These are phyloP conservation scores for Globisporangium carolinianum DNA, from an alignment of 352 stramenopile genomes.

Conservation along the genomic window DNA sequence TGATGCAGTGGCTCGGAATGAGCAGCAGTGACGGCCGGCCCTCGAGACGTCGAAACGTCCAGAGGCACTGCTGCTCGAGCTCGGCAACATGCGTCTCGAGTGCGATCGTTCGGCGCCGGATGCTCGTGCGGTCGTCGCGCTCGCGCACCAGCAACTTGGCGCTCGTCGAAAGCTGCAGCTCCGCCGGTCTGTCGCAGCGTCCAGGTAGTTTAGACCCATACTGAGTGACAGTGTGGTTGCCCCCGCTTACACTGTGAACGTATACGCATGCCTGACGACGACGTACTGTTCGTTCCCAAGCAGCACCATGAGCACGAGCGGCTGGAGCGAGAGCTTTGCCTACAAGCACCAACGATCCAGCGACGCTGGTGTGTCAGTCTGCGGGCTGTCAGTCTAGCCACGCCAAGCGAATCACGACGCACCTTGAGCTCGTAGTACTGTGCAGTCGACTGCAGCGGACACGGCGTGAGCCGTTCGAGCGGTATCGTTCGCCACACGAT, in stretches of 20 bases:
- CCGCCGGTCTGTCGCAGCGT: constrained; percentile 30
- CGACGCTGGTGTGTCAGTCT: neutral
- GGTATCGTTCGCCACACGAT: constrained; percentile 29
- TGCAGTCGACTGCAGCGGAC: constrained; percentile 17
- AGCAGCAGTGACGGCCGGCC: constrained; percentile 27
- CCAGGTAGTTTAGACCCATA: constrained; percentile 5
- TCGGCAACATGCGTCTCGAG: constrained; percentile 29
- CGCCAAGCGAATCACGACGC: neutral
- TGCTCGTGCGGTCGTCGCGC: constrained; percentile 16
- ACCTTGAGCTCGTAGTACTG: constrained; percentile 46
- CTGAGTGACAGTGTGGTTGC: neutral
- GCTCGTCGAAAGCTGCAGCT: constrained; percentile 42
- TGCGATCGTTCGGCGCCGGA: constrained; percentile 22
- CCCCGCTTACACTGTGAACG: neutral
- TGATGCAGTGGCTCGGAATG: constrained; percentile 33
- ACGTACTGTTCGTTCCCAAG: constrained; percentile 39
- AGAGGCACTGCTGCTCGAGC: constrained; percentile 34
- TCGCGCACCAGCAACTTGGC: constrained; percentile 39
- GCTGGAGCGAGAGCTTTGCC: constrained; percentile 26
- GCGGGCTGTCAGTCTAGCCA: too few species aligned
- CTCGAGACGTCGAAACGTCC: constrained; percentile 33
- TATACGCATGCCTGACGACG: neutral
- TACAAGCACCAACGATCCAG: constrained; percentile 3
- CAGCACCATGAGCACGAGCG: constrained; percentile 42
- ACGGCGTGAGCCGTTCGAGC: constrained; percentile 28